Conservation (phyloP, 805 yeast genomes). For the Lachancea mirantina region DNA sequence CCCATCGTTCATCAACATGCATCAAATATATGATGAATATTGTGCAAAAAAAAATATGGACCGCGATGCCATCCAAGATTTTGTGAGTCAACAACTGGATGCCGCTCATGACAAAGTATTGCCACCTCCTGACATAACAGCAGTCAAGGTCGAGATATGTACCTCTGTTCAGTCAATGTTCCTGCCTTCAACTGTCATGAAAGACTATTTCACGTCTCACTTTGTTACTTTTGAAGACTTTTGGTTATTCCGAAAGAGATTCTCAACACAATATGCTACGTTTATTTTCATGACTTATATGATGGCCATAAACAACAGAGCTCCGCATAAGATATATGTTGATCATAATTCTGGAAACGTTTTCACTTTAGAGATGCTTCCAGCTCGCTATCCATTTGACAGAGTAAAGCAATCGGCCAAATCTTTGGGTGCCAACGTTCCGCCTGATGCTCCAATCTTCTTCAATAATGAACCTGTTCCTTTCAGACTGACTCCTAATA, state of each 20-base stretch:
- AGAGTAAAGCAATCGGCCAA: slow-evolving; percentile 34
- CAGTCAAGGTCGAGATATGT: slow-evolving; percentile 85
- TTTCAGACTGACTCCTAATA: slow-evolving; percentile 91
- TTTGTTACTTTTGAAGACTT: slow-evolving; percentile 84
- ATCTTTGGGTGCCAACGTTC: slow-evolving; percentile 32
- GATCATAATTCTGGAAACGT: slow-evolving; percentile 78
- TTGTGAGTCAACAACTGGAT: slow-evolving; percentile 74
- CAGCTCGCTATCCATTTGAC: slow-evolving; percentile 61
- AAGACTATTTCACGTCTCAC: slow-evolving; percentile 62
- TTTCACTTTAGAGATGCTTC: slow-evolving; percentile 93
- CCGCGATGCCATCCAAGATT: slow-evolving; percentile 86
- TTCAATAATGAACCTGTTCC: slow-evolving; percentile 91
- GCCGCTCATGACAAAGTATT: slow-evolving; percentile 90
- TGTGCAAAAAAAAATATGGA: slow-evolving; percentile 67
- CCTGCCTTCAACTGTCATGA: slow-evolving; percentile 79
- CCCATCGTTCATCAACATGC: slow-evolving; percentile 64
- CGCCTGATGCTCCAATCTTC: slow-evolving; percentile 64
- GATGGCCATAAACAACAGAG: slow-evolving; percentile 89
- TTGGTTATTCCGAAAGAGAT: slow-evolving; percentile 95
- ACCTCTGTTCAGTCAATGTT: slow-evolving; percentile 81
- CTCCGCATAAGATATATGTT: slow-evolving; percentile 87
- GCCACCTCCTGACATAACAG: slow-evolving; percentile 86
- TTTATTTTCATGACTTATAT: slow-evolving; percentile 87
- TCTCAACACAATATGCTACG: slow-evolving; percentile 89
- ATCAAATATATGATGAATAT: slow-evolving; percentile 78